A percentile compares a stretch with the other conserved stretches of the same genome.
phyloP scores from a whole-genome alignment of 371 early-diverging fungal genomes.

The Syncephalastrum sp. region DNA sequence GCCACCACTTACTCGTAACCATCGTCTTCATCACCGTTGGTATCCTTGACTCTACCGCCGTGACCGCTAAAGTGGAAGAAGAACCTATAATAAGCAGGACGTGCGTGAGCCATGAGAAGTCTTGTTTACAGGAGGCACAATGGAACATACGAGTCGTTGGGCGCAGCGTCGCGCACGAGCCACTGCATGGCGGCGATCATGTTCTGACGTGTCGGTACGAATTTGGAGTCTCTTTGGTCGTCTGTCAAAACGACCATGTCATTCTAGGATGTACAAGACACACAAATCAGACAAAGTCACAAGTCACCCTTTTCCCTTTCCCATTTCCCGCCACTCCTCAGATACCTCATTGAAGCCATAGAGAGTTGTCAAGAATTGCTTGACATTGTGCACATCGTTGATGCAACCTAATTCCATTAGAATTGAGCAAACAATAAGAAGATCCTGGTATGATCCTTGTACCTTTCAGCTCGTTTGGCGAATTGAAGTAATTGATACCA shows the following conservation, averaged over 20 bases:
- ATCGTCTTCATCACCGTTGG: slow-evolving; percentile 83
- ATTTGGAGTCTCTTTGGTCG: slow-evolving; percentile 67
- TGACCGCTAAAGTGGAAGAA: slow-evolving; percentile 94
- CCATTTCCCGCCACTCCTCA: neutral
- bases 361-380: slow-evolving; percentile 62
- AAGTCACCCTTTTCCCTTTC: too few species aligned
- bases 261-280: slow-evolving; percentile 21
- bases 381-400: slow-evolving; percentile 90
- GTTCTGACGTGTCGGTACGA: slow-evolving; percentile 82
- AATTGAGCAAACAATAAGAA: neutral
- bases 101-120: neutral
- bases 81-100: slow-evolving; percentile 41
- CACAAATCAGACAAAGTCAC: neutral
- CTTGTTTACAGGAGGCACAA: too few species aligned
- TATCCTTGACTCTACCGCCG: slow-evolving; percentile 72
- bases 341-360: slow-evolving; percentile 65
- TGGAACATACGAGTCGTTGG: slow-evolving; percentile 76
- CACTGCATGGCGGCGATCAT: slow-evolving; percentile 67
- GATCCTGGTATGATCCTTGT: neutral
- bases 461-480: slow-evolving; percentile 65
- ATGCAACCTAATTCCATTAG: slow-evolving; percentile 66
- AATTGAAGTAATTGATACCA: slow-evolving; percentile 89
- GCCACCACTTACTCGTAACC: slow-evolving; percentile 42
- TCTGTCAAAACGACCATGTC: slow-evolving; percentile 90
- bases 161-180: slow-evolving; percentile 79